Base-by-base conservation (phyloP, 2,329 filamentous ascomycete species). In the Aureobasidium leucospermi region DNA sequence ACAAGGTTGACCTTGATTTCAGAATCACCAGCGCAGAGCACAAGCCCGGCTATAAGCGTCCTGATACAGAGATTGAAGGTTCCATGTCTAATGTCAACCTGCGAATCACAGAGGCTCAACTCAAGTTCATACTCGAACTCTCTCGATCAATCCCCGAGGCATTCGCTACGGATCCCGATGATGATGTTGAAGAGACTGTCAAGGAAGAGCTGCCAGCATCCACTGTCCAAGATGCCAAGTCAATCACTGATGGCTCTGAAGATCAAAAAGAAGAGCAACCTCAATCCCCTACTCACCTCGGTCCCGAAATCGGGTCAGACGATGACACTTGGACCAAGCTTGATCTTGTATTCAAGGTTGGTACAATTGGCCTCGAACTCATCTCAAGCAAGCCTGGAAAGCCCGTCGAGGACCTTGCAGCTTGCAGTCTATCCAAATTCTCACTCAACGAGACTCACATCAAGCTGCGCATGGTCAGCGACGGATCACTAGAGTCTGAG, bases 1-100 rank as follows among this genome's bases (percentile, higher is more conserved):
- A 99, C 68, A 91, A 96, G 66, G 91, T 99, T 11, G 94, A 99
- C 70, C 78, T 99, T 28, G 89, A 89, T 49, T 96, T 99, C 75
- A 89, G 89, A 62, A 86, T 99, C 64, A 95, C 88, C 2, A 93
- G 96, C 73, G 84, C 92, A 0, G 93, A 97, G 69, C 94, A 99
- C 70, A 85, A 84, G 65, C 73, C 83, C 34, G 88, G 88, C 13
- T 79, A 82, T 57, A 86, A 94, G 68, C 83, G 93, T 41, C 94
- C 94, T 0, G 93, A 99, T 68, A 86, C 91, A 52, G 93, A 97
- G 74, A 86, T 99, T 19, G 87, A 94, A 70, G 92, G 93, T 3
- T 87, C 83, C 49, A 90, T 99, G 85, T 96, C 92, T 6, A 89
- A 96, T 59, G 86, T 97, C 68, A 96, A 97, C 67, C 78, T 99